A percentile compares a stretch with the other conserved stretches of the same genome.
Conservation (phyloP, 495 filamentous ascomycete species). For the Annulohypoxylon stygium region DNA sequence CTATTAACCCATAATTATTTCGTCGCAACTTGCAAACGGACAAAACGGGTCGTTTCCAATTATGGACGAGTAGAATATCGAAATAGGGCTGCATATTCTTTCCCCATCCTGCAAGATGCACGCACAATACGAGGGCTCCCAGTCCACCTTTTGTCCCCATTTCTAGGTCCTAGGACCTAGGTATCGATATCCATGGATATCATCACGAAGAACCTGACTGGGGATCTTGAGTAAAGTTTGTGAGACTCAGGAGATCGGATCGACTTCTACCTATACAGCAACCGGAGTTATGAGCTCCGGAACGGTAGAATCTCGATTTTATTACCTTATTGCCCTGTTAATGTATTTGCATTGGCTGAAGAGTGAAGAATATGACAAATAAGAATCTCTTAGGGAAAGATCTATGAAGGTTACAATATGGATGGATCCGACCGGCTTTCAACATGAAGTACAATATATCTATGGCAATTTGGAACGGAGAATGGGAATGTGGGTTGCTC, state of each 20-base stretch:
- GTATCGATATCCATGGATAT: neutral
- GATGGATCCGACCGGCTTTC: slow-evolving; percentile 9
- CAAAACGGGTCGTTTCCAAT: neutral
- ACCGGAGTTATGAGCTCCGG: slow-evolving; percentile 40
- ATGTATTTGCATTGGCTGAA: slow-evolving; percentile 4
- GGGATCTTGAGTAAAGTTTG: slow-evolving; percentile 4
- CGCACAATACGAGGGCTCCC: slow-evolving; percentile 20
- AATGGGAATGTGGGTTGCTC: neutral
- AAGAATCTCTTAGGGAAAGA: neutral
- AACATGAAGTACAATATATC: too few relatives aligned
- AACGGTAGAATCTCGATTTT: slow-evolving; percentile 26
- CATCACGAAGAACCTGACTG: neutral
- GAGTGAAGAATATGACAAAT: slow-evolving; percentile 3
- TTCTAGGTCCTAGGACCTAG: neutral
- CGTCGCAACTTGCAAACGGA: neutral
- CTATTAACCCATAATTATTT: neutral
- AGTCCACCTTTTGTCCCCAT: slow-evolving; percentile 29
- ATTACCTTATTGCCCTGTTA: slow-evolving; percentile 18
- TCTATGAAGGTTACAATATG: neutral
- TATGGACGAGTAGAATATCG: slow-evolving; percentile 5
- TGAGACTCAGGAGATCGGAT: slow-evolving; percentile 6
- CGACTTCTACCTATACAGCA: slow-evolving; percentile 25
- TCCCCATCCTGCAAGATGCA: slow-evolving; percentile 40
- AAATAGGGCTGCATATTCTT: slow-evolving; percentile 43
- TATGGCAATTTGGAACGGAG: slow-evolving; percentile 8